Base-by-base conservation (phyloP, 805 yeast species). In the Ogataea pilisensis region DNA sequence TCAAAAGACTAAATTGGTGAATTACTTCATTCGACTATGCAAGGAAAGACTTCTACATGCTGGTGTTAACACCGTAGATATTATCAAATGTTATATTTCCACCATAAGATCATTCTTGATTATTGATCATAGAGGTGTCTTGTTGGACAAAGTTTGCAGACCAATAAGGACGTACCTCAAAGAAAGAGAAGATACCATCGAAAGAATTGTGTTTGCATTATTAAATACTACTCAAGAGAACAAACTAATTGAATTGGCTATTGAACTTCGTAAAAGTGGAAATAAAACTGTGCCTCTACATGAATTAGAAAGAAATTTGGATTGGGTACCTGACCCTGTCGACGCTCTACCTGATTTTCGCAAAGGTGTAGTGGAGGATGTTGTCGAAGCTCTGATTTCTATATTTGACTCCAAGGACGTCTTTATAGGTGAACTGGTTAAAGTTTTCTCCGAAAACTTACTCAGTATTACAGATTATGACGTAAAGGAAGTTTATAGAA, bases 291-390 rank as follows among this genome's bases (percentile, higher is more conserved):
- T 16, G 41, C 47, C 36, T 44, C 54, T 36, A 38, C 53, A 24
- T 5, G 77, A 75, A 32, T 77, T 72, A 30, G 55, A 67, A 36
- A 49, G 66, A 9, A 80, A 75, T 48, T 53, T 78, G 2, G 66
- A 73, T 35, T 87, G 96, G 96, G 59, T 60, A 8, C 96, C 96
- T 0, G 95, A 86, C 50, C 96, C 96, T 0, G 73, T 85, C 13
- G 96, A 88, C 63, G 95, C 96, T 0, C 73, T 89, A n/a, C 86
- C 90, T 0, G 95, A 87, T 58, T 88, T 85, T 64, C 73, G 76
- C 34, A 76, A 77, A 44, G 73, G 71, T 9, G 70, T 72, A 34
- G 78, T 74, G 18, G 73, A 76, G 31, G 95, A 86, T 53, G 73
- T 81, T 5, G 78, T 88, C 18, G 88, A 80, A 47, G 76, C 87